Conservation (phyloP, 352 stramenopile species). For the Phytopythium mirpurense region DNA sequence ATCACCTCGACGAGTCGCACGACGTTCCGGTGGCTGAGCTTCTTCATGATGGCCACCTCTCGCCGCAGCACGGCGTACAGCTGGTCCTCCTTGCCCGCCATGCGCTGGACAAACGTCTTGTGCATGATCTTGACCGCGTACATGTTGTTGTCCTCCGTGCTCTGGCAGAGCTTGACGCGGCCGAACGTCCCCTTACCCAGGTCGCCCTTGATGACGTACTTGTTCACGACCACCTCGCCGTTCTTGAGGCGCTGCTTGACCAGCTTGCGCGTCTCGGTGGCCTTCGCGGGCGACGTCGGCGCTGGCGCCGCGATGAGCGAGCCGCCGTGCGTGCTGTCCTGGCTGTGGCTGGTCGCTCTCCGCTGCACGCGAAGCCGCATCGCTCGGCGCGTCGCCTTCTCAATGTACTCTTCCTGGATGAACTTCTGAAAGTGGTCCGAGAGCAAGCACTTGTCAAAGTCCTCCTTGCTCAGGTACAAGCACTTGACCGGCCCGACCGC, state of each 20-base stretch:
- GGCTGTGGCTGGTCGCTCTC: constrained; percentile 25
- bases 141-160: constrained; percentile 70
- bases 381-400: constrained; percentile 75
- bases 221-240: constrained; percentile 89
- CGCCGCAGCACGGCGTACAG: constrained; percentile 76
- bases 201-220: constrained; percentile 91
- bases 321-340: constrained; percentile 6
- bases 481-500: constrained; percentile 80
- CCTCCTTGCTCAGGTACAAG: constrained; percentile 81
- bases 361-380: constrained; percentile 78
- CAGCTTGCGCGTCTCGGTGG: constrained; percentile 74
- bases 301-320: constrained; percentile 29
- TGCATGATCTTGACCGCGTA: constrained; percentile 90
- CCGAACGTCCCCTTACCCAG: constrained; percentile 90
- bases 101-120: constrained; percentile 87
- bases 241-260: constrained; percentile 83
- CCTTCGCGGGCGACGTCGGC: constrained; percentile 45
- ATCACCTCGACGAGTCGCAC: constrained; percentile 94
- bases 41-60: constrained; percentile 97
- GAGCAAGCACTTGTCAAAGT: constrained; percentile 83
- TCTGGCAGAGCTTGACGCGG: constrained; percentile 77
- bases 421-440: constrained; percentile 84
- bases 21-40: constrained; percentile 91
- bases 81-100: constrained; percentile 83
- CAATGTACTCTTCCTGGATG: constrained; percentile 83